A percentile compares a stretch with the other conserved stretches of the same genome.
Conservation (phyloP, 495 filamentous ascomycete genomes). For the Polyplosphaeria fusca region DNA sequence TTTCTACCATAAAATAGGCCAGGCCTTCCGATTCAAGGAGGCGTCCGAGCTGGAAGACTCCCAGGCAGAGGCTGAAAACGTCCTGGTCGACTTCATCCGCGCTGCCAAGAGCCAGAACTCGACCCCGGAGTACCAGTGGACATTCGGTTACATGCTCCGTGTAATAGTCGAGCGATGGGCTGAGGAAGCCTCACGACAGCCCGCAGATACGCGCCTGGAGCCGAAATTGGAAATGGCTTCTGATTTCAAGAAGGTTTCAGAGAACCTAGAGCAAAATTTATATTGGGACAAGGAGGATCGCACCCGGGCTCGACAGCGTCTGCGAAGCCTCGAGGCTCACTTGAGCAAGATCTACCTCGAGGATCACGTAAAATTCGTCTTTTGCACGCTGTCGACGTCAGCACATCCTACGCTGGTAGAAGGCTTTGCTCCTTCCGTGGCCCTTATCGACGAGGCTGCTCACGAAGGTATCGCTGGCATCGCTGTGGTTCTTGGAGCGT, state of each 20-base stretch:
- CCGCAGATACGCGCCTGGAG: too few relatives aligned
- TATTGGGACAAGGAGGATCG: too few relatives aligned
- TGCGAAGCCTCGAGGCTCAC: too few relatives aligned
- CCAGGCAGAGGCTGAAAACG: background rate
- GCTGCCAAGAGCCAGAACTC: background rate
- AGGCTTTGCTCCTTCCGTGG: background rate
- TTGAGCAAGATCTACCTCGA: background rate
- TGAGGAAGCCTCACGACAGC: too few relatives aligned
- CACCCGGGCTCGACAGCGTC: too few relatives aligned
- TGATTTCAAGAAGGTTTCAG: too few relatives aligned
- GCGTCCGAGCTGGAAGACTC: background rate
- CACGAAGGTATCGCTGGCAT: background rate
- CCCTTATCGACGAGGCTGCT: background rate
- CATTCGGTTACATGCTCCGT: background rate
- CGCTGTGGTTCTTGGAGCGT: background rate
- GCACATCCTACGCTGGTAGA: background rate
- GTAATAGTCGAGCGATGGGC: background rate
- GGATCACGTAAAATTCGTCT: background rate
- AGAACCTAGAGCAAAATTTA: too few relatives aligned
- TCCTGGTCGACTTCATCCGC: background rate
- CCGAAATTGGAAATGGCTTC: too few relatives aligned
- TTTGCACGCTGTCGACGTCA: background rate
- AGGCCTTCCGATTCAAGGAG: background rate
- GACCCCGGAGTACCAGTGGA: background rate
- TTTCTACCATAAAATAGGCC: background rate